Evolutionary conservation across 495 filamentous ascomycete species (phyloP).

Genomic region (Penicillium lagena): DNA sequence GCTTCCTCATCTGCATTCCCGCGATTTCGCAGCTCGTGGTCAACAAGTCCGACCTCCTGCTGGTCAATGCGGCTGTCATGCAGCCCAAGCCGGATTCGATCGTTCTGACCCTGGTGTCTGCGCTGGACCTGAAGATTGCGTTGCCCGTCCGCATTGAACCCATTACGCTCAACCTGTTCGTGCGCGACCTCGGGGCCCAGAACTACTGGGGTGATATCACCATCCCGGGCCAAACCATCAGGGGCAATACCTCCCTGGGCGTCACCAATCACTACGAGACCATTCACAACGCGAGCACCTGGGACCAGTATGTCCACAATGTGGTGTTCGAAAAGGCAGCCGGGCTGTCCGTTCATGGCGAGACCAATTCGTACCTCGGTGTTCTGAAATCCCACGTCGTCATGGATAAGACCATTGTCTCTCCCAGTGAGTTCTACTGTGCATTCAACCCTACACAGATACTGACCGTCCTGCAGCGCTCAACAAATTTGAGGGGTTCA

Average conservation of each 20-base stretch:
- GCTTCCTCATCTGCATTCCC: conserved; percentile 37
- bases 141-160: conserved; percentile 33
- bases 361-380: conserved; percentile 30
- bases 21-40: conserved; percentile 38
- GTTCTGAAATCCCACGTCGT: conserved; percentile 26
- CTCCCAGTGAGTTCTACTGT: conserved; percentile 19
- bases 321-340: conserved; percentile 25
- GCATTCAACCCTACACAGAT: not conserved
- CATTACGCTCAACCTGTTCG: conserved; percentile 26
- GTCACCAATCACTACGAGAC: conserved; percentile 16
- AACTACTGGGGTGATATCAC: not conserved
- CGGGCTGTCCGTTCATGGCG: conserved; percentile 20
- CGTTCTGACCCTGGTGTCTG: conserved; percentile 24
- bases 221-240: conserved; percentile 20
- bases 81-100: conserved; percentile 27
- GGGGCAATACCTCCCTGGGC: conserved; percentile 30
- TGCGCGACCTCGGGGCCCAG: conserved; percentile 24
- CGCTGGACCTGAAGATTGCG: conserved; percentile 28
- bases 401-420: conserved; percentile 29
- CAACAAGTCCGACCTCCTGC: conserved; percentile 29
- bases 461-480: conserved; percentile 16
- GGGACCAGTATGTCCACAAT: conserved; percentile 27
- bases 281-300: conserved; percentile 18
- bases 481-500: conserved; percentile 23
- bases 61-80: conserved; percentile 28